phyloP scores from a whole-genome alignment of 495 filamentous ascomycete species.

The Rhypophila decipiens region DNA sequence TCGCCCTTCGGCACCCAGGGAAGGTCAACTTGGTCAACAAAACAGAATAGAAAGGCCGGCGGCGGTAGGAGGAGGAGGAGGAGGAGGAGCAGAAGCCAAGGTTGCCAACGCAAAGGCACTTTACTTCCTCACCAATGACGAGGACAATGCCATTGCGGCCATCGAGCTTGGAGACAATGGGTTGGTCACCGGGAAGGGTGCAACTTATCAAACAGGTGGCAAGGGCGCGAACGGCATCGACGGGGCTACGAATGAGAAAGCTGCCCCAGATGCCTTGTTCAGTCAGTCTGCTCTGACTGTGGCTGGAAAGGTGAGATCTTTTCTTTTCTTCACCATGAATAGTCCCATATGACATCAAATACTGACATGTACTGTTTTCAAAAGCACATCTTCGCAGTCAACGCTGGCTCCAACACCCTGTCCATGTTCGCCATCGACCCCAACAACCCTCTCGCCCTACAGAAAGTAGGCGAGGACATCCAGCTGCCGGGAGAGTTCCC shows the following conservation, averaged over 20 bases:
- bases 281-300: conserved; percentile 45
- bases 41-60: no score
- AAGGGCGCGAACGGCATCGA: conserved; percentile 29
- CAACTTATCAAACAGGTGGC: conserved; percentile 32
- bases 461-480: conserved; percentile 20
- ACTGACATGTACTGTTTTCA: no score
- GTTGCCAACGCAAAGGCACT: conserved; percentile 32
- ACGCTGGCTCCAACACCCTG: conserved; percentile 54
- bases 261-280: conserved; percentile 45
- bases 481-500: conserved; percentile 50
- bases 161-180: conserved; percentile 40
- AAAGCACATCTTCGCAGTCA: conserved; percentile 50
- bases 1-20: background rate
- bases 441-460: conserved; percentile 33
- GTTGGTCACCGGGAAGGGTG: conserved; percentile 27
- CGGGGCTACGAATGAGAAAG: conserved; percentile 24
- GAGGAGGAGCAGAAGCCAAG: background rate
- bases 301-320: conserved; percentile 36
- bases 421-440: conserved; percentile 47
- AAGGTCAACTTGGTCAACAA: no score
- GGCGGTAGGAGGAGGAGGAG: no score
- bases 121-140: conserved; percentile 47
- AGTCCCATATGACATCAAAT: no score
- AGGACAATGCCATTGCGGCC: conserved; percentile 40
- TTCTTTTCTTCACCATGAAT: background rate